These are phyloP conservation scores for Neoarthrinium moseri DNA, from an alignment of 2,329 filamentous ascomycete species.

Conservation along the genomic window DNA sequence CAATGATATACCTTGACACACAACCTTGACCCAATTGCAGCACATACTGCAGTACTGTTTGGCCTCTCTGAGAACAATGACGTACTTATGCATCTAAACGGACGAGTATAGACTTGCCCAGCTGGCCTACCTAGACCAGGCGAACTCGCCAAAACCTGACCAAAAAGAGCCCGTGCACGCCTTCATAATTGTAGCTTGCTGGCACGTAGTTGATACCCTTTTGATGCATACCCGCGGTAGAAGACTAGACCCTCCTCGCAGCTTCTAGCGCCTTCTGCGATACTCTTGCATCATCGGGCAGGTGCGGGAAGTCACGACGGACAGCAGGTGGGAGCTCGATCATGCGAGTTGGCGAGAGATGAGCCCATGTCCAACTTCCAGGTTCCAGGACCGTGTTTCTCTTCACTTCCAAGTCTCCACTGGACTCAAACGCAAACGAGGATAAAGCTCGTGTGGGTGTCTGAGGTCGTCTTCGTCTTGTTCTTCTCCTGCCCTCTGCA, in stretches of 20 bases:
- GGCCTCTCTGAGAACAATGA: no score
- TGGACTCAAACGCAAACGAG: not conserved
- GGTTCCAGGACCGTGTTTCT: not conserved
- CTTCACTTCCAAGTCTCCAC: slow-evolving; percentile 4
- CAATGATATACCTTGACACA: no score
- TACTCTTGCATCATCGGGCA: slow-evolving; percentile 9
- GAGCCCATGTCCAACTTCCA: not conserved
- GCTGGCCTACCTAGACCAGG: no score
- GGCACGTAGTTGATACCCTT: no score
- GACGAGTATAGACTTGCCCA: not conserved
- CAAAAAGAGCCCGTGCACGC: no score
- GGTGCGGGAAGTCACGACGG: slow-evolving; percentile 1
- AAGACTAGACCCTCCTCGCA: no score
- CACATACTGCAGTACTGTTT: no score
- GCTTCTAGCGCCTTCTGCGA: slow-evolving; percentile 1
- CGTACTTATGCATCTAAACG: no score
- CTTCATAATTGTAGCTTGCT: no score
- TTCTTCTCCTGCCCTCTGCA: not conserved
- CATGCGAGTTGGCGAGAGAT: not conserved
- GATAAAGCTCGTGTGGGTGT: slow-evolving; percentile 3
- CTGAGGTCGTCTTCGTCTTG: not conserved
- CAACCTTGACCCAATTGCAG: no score
- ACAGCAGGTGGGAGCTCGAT: not conserved
- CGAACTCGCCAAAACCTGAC: no score
- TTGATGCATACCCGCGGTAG: no score